Percentiles rank a stretch among this genome's conserved stretches.
phyloP scores from a whole-genome alignment of 257 asterid genomes.

The Haberlea rhodopensis region DNA sequence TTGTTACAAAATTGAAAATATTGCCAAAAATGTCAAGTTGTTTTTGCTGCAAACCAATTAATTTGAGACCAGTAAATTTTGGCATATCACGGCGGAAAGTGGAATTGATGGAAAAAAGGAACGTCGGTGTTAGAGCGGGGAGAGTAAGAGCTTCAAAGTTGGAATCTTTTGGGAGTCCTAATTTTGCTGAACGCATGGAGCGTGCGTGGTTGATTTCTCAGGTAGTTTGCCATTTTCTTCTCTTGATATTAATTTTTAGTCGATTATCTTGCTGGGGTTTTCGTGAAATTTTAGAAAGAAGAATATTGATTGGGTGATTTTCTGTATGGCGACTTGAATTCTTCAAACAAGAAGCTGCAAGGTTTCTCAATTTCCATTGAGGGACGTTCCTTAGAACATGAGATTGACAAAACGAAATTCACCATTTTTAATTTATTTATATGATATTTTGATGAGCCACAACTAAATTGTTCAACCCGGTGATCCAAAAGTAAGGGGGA shows the following conservation, averaged over 20 bases:
- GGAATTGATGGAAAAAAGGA: slow-evolving; percentile 27
- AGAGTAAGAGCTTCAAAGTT: slow-evolving; percentile 65
- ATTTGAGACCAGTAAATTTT: slow-evolving; percentile 18
- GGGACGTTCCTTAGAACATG: no score
- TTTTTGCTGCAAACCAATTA: slow-evolving; percentile 32
- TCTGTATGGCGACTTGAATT: neutral
- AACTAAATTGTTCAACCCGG: neutral
- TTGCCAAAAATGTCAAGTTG: slow-evolving; percentile 30
- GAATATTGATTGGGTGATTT: neutral
- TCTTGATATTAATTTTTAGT: neutral
- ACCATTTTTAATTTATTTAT: neutral
- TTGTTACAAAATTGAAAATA: neutral
- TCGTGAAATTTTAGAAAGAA: neutral
- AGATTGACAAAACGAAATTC: neutral
- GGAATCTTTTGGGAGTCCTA: slow-evolving; percentile 61
- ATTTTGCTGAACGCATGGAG: slow-evolving; percentile 67
- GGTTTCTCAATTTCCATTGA: slow-evolving; percentile 12
- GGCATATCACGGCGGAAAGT: slow-evolving; percentile 16
- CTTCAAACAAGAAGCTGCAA: neutral
- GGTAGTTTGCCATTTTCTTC: slow-evolving; percentile 34
- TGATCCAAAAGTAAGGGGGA: neutral
- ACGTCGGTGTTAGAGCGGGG: slow-evolving; percentile 22
- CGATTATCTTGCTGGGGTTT: neutral
- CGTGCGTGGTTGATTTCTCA: slow-evolving; percentile 90
- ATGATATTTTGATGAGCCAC: neutral